Percentiles rank a stretch among this genome's conserved stretches.
Conservation (phyloP, 768 basidiomycete species). For the Tulasnella sp. region DNA sequence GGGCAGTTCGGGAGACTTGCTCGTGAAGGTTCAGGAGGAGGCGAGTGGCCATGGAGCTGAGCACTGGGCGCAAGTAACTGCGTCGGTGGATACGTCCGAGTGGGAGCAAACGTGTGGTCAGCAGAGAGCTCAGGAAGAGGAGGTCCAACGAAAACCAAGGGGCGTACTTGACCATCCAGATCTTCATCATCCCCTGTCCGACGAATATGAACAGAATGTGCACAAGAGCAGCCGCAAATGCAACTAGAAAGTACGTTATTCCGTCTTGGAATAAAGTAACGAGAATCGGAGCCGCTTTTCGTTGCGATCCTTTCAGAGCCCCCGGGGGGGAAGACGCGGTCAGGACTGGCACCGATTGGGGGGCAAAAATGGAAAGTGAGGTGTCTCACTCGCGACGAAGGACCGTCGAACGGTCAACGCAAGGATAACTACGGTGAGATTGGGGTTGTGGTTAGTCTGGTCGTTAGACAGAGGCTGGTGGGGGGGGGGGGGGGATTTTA, state of each 20-base stretch:
- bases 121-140: too few relatives aligned
- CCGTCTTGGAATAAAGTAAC: not conserved
- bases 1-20: not conserved
- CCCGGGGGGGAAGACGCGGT: not conserved
- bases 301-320: not conserved
- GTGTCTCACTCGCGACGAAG: not conserved
- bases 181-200: not conserved
- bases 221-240: not conserved
- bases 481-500: not conserved
- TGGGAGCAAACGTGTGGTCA: not conserved
- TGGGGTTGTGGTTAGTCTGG: not conserved
- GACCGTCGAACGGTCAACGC: not conserved
- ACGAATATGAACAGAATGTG: not conserved
- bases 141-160: not conserved
- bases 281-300: not conserved
- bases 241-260: not conserved
- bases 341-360: not conserved
- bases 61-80: not conserved
- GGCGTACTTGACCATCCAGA: not conserved
- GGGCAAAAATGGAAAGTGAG: not conserved
- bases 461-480: too few relatives aligned
- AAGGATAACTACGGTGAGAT: not conserved
- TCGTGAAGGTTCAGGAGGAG: not conserved
- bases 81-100: not conserved
- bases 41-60: not conserved